Evolutionary conservation across 257 asterid genomes (phyloP).

Genomic region (Solanum chiquidenum): DNA sequence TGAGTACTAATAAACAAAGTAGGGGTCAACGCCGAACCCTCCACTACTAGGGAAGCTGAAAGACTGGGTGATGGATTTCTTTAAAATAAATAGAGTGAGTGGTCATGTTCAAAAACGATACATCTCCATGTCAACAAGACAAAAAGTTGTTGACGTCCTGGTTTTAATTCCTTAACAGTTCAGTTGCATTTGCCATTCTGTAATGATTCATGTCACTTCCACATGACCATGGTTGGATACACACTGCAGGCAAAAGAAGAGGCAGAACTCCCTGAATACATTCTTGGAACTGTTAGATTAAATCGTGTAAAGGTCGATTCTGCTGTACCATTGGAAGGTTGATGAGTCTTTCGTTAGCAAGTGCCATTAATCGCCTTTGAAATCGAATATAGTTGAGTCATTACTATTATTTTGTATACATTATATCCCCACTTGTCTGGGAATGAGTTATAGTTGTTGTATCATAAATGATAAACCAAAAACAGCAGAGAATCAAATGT

Average conservation of each 20-base stretch:
- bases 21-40: background rate
- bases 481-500: background rate
- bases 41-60: background rate
- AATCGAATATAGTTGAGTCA: background rate
- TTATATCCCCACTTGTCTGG: background rate
- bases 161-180: background rate
- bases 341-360: conserved; percentile 9
- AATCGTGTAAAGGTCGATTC: conserved; percentile 68
- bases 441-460: background rate
- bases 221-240: background rate
- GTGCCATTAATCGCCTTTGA: background rate
- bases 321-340: conserved; percentile 55
- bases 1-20: background rate
- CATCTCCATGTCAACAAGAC: background rate
- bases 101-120: background rate
- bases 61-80: background rate
- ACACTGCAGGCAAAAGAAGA: conserved; percentile 71
- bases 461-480: background rate
- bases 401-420: background rate
- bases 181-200: background rate
- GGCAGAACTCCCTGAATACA: conserved; percentile 80
- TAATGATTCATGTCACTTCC: background rate
- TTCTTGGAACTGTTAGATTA: conserved; percentile 86
- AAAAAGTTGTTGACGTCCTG: background rate
- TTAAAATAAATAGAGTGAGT: background rate